A percentile compares a stretch with the other conserved stretches of the same genome.
Evolutionary conservation across 2,329 filamentous ascomycete species (phyloP).

Genomic region (Colletotrichum noveboracense): DNA sequence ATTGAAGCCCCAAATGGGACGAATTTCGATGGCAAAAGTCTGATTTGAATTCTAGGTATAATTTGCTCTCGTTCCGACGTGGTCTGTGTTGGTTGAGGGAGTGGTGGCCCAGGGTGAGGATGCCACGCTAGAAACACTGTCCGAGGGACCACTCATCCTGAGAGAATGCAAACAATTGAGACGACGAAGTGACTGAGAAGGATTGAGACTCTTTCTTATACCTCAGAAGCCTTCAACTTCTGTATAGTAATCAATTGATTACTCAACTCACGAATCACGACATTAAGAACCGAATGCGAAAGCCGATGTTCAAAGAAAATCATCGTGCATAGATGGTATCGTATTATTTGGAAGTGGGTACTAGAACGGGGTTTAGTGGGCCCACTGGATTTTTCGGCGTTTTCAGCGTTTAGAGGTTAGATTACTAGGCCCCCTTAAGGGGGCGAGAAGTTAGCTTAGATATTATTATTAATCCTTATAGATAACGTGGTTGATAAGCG

Average conservation of each 20-base stretch:
- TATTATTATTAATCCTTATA: too few species aligned
- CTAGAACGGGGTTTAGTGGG: too few species aligned
- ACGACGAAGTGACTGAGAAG: neutral
- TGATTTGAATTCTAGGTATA: neutral
- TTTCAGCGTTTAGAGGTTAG: too few species aligned
- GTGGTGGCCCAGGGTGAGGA: neutral
- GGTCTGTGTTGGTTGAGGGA: accelerated
- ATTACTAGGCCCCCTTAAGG: too few species aligned
- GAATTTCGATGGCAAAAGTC: neutral
- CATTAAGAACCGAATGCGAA: neutral
- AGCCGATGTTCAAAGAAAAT: neutral
- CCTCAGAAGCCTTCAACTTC: neutral
- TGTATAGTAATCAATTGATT: neutral
- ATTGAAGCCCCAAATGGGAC: neutral
- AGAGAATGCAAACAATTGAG: neutral
- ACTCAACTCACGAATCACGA: neutral
- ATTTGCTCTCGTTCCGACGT: neutral
- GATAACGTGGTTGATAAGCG: too few species aligned
- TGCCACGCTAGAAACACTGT: neutral
- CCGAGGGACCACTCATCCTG: neutral
- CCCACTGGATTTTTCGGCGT: too few species aligned
- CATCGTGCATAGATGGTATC: neutral
- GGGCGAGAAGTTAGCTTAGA: too few species aligned
- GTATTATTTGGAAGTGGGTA: neutral
- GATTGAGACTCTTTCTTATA: neutral